A percentile compares a stretch with the other conserved stretches of the same genome.
Conservation (phyloP, 1,139 yeast species). For the Debaryomycetaceae sp. region DNA sequence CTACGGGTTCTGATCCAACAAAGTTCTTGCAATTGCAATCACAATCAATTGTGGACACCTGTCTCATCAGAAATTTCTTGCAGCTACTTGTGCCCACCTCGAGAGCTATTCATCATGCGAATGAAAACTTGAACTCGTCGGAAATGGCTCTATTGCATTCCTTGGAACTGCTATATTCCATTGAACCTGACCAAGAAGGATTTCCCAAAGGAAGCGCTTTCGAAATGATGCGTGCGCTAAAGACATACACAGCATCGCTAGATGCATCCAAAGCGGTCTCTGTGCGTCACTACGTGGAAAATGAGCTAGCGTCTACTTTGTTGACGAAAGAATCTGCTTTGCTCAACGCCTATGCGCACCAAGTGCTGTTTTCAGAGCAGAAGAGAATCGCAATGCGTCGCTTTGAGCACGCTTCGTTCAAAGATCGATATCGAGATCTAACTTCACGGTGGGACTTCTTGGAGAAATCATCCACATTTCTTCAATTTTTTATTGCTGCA, state of each 20-base stretch:
- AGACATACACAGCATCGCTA: no score
- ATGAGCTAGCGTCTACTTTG: no score
- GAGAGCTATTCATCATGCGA: slow-evolving; percentile 21
- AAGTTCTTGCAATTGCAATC: slow-evolving; percentile 13
- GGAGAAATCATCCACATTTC: slow-evolving; percentile 6
- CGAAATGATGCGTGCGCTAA: slow-evolving; percentile 9
- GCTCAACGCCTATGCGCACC: no score
- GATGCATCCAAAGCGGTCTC: no score
- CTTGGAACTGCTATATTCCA: slow-evolving; percentile 12
- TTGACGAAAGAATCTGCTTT: no score
- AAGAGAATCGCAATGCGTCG: no score
- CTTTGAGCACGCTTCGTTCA: no score
- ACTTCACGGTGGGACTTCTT: neutral
- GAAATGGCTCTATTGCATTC: slow-evolving; percentile 19
- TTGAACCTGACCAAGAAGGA: slow-evolving; percentile 1
- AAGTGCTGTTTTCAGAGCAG: no score
- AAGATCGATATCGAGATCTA: neutral
- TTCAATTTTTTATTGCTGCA: slow-evolving; percentile 21
- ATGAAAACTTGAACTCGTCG: slow-evolving; percentile 16
- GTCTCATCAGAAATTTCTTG: slow-evolving; percentile 15
- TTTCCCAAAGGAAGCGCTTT: slow-evolving; percentile 5
- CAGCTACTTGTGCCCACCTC: slow-evolving; percentile 20
- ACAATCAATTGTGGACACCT: slow-evolving; percentile 8
- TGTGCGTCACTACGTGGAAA: no score
- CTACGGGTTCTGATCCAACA: no score